Evolutionary conservation across 2,329 filamentous ascomycete genomes (phyloP).

Genomic region (Alternaria consortialis): DNA sequence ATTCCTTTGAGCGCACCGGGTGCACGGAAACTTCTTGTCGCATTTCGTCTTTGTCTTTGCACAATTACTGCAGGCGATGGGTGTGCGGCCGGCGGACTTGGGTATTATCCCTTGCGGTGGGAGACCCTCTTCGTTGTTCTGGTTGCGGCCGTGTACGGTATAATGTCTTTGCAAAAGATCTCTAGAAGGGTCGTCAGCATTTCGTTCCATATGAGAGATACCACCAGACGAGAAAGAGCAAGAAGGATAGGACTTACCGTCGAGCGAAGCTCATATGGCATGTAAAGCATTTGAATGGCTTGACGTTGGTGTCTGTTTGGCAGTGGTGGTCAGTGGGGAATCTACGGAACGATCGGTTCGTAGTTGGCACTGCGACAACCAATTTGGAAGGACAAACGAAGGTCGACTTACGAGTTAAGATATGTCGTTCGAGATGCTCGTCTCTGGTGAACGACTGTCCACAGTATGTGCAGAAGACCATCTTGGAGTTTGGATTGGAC

Average conservation of each 20-base stretch:
- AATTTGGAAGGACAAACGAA: neutral
- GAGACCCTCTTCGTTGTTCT: constrained; percentile 60
- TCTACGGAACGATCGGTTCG: constrained; percentile 1
- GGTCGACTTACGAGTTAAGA: constrained; percentile 58
- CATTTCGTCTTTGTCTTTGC: constrained; percentile 65
- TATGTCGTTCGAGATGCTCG: constrained; percentile 62
- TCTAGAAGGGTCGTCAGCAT: constrained; percentile 43
- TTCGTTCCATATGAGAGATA: neutral
- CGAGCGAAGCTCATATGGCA: constrained; percentile 65
- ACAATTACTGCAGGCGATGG: constrained; percentile 63
- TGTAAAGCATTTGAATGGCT: constrained; percentile 64
- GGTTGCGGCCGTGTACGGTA: constrained; percentile 61
- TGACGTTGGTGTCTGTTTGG: constrained; percentile 61
- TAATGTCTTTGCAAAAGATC: constrained; percentile 63
- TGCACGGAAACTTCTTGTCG: constrained; percentile 65
- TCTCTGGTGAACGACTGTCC: constrained; percentile 63
- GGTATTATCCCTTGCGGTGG: constrained; percentile 61
- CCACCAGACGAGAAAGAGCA: constrained; percentile 1
- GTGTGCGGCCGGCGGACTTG: constrained; percentile 61
- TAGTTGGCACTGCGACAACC: neutral
- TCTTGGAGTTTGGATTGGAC: constrained; percentile 36
- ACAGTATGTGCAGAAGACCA: constrained; percentile 65
- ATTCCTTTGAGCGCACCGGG: constrained; percentile 60
- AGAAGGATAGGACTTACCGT: constrained; percentile 50
- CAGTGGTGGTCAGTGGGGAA: constrained; percentile 6